Evolutionary conservation across 2,329 filamentous ascomycete species (phyloP).

Genomic region (Alternaria arborescens): DNA sequence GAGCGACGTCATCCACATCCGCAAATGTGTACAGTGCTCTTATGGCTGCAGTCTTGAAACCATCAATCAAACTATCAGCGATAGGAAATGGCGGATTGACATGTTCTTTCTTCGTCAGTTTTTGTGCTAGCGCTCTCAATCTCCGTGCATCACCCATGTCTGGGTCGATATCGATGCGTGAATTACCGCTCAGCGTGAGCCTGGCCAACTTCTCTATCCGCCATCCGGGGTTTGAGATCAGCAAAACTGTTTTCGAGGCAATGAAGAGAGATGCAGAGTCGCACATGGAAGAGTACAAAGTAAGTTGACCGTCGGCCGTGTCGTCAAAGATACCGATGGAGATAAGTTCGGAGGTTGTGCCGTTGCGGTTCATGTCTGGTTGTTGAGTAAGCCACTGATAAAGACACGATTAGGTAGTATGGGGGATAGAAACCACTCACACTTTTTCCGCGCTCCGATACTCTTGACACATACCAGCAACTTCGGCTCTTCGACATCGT

Average conservation of each 20-base stretch:
- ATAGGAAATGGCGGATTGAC: conserved; percentile 60
- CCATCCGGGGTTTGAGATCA: conserved; percentile 59
- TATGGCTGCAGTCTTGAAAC: conserved; percentile 33
- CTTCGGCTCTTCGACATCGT: conserved; percentile 61
- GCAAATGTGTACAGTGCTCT: conserved; percentile 55
- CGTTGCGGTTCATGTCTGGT: conserved; percentile 58
- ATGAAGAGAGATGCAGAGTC: conserved; percentile 56
- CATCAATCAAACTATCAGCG: conserved; percentile 32
- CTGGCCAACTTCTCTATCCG: conserved; percentile 48
- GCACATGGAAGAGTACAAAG: conserved; percentile 63
- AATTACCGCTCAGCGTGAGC: conserved; percentile 54
- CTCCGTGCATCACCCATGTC: conserved; percentile 62
- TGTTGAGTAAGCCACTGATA: not conserved
- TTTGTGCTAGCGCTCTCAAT: conserved; percentile 60
- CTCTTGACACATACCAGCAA: conserved; percentile 67
- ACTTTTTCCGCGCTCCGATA: conserved; percentile 61
- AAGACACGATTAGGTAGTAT: no score
- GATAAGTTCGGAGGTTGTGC: conserved; percentile 56
- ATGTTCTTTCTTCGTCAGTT: conserved; percentile 59
- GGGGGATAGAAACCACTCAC: conserved; percentile 37
- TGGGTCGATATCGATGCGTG: conserved; percentile 65
- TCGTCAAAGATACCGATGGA: conserved; percentile 67
- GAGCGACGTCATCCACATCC: conserved; percentile 55
- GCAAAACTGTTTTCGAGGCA: conserved; percentile 60
- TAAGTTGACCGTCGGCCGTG: conserved; percentile 63